phyloP scores from a whole-genome alignment of 1,284 basidiomycete genomes.

The Apiotrichum sp. region DNA sequence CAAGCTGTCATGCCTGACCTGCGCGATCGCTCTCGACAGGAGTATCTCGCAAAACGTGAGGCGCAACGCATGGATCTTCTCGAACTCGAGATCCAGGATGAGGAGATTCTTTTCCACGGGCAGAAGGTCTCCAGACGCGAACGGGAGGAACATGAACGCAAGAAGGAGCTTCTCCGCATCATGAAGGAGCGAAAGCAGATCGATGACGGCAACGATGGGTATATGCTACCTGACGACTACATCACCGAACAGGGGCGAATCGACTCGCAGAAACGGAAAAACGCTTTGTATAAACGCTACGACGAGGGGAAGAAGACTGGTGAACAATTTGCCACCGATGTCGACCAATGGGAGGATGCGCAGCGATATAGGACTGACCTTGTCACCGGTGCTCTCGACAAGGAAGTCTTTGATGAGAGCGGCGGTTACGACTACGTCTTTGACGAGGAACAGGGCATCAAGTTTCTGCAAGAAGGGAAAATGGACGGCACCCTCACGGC shows the following conservation, averaged over 20 bases:
- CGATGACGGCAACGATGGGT: constrained; percentile 89
- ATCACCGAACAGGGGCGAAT: constrained; percentile 98
- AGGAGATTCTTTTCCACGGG: constrained; percentile 70
- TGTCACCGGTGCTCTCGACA: constrained; percentile 82
- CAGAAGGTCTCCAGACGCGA: constrained; percentile 86
- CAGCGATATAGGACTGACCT: constrained; percentile 87
- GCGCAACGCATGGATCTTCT: constrained; percentile 92
- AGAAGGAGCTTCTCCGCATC: constrained; percentile 84
- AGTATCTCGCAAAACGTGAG: constrained; percentile 93
- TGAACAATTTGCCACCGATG: constrained; percentile 88
- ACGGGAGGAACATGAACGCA: constrained; percentile 71
- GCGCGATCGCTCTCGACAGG: constrained; percentile 78
- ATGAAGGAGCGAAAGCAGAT: constrained; percentile 92
- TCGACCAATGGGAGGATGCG: constrained; percentile 91
- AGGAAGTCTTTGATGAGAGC: constrained; percentile 62
- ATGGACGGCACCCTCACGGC: constrained; percentile 72
- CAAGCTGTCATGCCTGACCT: constrained; percentile 71
- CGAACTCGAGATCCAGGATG: constrained; percentile 85
- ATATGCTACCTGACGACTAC: constrained; percentile 93
- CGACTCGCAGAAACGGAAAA: constrained; percentile 92
- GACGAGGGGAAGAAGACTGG: constrained; percentile 79
- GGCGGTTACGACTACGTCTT: constrained; percentile 92
- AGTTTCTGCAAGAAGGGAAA: constrained; percentile 83
- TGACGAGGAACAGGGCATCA: constrained; percentile 93
- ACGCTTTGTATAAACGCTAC: constrained; percentile 87